phyloP scores from a whole-genome alignment of 108 stramenopile genomes.

The Chaetoceros tenuissimus region DNA sequence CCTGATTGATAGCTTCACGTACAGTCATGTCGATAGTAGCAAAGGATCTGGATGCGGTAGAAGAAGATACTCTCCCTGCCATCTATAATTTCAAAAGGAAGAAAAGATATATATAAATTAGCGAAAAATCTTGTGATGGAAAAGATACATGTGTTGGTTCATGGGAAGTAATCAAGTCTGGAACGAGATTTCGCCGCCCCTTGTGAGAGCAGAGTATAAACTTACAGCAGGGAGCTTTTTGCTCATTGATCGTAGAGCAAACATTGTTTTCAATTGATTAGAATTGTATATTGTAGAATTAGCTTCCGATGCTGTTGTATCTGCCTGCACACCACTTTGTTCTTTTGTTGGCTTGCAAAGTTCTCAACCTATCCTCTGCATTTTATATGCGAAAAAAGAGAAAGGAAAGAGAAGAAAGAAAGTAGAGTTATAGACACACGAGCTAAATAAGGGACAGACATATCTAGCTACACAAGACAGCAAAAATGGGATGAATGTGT shows the following conservation, averaged over 20 bases:
- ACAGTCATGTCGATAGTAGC: slow-evolving; percentile 86
- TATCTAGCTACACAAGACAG: no score
- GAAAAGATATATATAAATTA: not conserved
- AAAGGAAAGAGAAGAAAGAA: no score
- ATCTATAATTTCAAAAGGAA: not conserved
- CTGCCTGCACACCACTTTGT: no score
- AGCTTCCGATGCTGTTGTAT: no score
- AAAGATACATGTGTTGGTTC: not conserved
- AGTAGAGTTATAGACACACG: no score
- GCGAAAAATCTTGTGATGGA: not conserved
- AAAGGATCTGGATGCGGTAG: slow-evolving; percentile 24
- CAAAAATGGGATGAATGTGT: no score
- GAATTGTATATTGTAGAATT: no score
- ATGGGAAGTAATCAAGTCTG: not conserved
- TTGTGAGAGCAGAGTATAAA: not conserved
- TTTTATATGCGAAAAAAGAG: no score
- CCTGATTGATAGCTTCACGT: slow-evolving; percentile 96
- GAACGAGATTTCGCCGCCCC: not conserved
- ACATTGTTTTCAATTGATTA: no score
- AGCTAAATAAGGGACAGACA: no score
- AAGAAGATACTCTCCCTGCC: not conserved
- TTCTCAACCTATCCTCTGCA: no score
- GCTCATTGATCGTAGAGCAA: not conserved
- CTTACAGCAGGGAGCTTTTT: not conserved
- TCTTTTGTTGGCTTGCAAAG: no score